Conservation (phyloP, 768 basidiomycete genomes). For the Rhodocollybia butyracea region DNA sequence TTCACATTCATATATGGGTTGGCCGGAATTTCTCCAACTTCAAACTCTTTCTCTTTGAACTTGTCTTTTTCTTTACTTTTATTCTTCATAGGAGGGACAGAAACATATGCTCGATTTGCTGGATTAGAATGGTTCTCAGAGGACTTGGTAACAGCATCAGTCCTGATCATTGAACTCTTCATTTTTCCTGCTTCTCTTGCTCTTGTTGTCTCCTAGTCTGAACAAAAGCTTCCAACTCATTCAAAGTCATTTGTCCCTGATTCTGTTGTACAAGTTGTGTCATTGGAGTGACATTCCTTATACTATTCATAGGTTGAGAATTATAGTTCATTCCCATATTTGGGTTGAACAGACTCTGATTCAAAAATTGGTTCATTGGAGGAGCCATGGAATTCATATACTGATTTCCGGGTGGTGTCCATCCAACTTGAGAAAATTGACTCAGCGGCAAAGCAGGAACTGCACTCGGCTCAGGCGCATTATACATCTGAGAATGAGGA, state of each 20-base stretch:
- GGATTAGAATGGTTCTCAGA: not conserved
- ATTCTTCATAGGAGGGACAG: no score
- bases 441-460: not conserved
- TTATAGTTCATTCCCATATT: not conserved
- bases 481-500: not conserved
- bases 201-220: not conserved
- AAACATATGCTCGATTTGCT: not conserved
- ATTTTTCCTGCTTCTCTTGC: not conserved
- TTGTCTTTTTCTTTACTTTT: not conserved
- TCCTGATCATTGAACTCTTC: not conserved
- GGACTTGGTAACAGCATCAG: not conserved
- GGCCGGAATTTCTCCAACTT: not conserved
- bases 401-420: not conserved
- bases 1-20: not conserved
- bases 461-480: not conserved
- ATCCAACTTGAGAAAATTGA: conserved; percentile 1
- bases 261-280: not conserved
- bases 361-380: no score
- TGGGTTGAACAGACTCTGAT: not conserved
- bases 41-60: not conserved
- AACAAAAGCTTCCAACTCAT: not conserved
- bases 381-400: no score
- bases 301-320: not conserved
- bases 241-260: not conserved
- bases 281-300: not conserved